Evolutionary conservation across 2,329 filamentous ascomycete species (phyloP), one percentile per base, ranked within the genome.

Genomic region (Aureobasidium sp.): DNA sequence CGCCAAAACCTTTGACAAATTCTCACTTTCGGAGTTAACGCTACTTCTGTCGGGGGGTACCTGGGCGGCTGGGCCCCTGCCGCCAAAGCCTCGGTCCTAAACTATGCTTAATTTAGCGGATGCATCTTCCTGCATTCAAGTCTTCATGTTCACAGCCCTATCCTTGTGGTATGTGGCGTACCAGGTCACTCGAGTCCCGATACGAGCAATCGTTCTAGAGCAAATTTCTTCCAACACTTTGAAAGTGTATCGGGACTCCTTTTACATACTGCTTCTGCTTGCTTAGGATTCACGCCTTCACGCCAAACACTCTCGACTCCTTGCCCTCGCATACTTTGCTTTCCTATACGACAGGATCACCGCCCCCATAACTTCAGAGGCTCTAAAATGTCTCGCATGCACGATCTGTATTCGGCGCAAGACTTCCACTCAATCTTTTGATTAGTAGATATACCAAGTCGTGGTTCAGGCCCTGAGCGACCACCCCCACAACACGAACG

Each of bases 21-120:
- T 41, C 16, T 42, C 5, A 42, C 2, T 8, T 16, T 54, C 36
- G 50, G 37, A 41, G 5, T 10, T 29, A 30, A 5, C 9, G 37
- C 21, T 30, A 37, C 37, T 54, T 27, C 37, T 32, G 37, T 32
- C 49, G 49, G 13, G 27, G 5, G 9, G 21, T 41, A 54, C 50
- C 21, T 21, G 21, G 21, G 21, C 21, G 21, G 21, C 50, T 42
- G 42, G 50, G 42, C 16, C 50, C 29, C 50, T 30, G 15, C 36
- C 13, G 16, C 37, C 27, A 36, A 30, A 32, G 36, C 36, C 50
- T 13, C 15, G 16, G 25, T 8, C 8, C 36, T n/a, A 27, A 54
- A 54, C 15, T 54, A 21, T 54, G 37, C 50, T 54, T 54, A 54
- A n/a, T 54, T 41, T 54, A 54, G 50, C 36, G n/a, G 27, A 13